These are phyloP conservation scores for Nakazawaea sp. DNA, from an alignment of 805 yeast species.

Conservation along the genomic window DNA sequence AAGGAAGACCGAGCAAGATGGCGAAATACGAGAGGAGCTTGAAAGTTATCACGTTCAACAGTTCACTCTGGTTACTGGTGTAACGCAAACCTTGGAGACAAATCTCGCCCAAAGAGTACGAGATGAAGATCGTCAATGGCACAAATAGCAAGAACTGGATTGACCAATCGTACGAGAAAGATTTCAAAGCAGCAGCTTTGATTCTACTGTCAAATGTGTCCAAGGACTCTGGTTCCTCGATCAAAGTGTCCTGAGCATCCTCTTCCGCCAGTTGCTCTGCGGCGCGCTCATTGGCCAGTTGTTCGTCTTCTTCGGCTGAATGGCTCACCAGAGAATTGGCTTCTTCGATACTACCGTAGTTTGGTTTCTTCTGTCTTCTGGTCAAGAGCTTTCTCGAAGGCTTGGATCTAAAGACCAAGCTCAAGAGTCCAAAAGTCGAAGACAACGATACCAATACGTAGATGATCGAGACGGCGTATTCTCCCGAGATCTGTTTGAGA, in stretches of 20 bases:
- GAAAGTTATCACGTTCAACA: slow-evolving; percentile 33
- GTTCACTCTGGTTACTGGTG: slow-evolving; percentile 59
- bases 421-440: slow-evolving; percentile 44
- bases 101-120: slow-evolving; percentile 50
- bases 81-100: slow-evolving; percentile 61
- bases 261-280: slow-evolving; percentile 1
- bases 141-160: slow-evolving; percentile 63
- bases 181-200: slow-evolving; percentile 27
- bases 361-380: neutral
- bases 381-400: neutral
- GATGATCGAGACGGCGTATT: slow-evolving; percentile 38
- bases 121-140: slow-evolving; percentile 52
- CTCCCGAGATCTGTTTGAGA: slow-evolving; percentile 46
- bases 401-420: slow-evolving; percentile 29
- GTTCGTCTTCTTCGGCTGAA: slow-evolving; percentile 3
- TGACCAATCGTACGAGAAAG: slow-evolving; percentile 73
- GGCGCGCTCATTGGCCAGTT: neutral
- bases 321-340: neutral
- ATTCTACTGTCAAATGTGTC: slow-evolving; percentile 19
- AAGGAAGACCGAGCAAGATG: slow-evolving; percentile 36
- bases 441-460: slow-evolving; percentile 41
- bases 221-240: slow-evolving; percentile 19
- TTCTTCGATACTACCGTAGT: slow-evolving; percentile 4
- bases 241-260: neutral
- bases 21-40: slow-evolving; percentile 27